Conservation (phyloP, 768 basidiomycete species). For the Gautieria morchelliformis region DNA sequence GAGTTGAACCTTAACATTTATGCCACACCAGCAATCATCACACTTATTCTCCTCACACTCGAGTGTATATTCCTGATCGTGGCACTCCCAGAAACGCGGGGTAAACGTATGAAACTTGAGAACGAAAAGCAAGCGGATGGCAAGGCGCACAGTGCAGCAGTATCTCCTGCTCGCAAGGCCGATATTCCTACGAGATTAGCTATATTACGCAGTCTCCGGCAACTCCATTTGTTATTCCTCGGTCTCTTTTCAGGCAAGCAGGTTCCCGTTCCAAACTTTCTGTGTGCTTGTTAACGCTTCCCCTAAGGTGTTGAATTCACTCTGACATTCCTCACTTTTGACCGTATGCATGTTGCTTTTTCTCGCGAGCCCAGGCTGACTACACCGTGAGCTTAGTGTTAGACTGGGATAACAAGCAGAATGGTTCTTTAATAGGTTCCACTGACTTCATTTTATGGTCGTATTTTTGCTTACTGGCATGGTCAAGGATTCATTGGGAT, state of each 20-base stretch:
- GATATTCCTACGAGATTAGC: constrained; percentile 25
- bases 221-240: constrained; percentile 77
- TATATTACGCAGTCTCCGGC: constrained; percentile 42
- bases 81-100: constrained; percentile 81
- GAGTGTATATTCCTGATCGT: constrained; percentile 75
- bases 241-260: constrained; percentile 68
- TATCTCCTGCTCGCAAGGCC: constrained; percentile 15
- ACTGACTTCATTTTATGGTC: background rate
- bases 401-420: constrained; percentile 84
- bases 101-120: constrained; percentile 23
- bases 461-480: background rate
- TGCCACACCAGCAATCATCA: constrained; percentile 79
- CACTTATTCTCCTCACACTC: constrained; percentile 60
- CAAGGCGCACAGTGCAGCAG: constrained; percentile 9
- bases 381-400: constrained; percentile 42
- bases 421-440: constrained; percentile 47
- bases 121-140: constrained; percentile 13
- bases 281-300: background rate
- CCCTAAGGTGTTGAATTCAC: constrained; percentile 83
- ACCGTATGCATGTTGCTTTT: constrained; percentile 42
- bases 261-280: background rate
- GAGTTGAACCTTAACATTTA: constrained; percentile 77
- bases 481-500: constrained; percentile 72
- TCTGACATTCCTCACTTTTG: constrained; percentile 88
- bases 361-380: background rate